Percentiles rank a stretch among this genome's conserved stretches.
Evolutionary conservation across 805 yeast species (phyloP).

Genomic region (Yamadazyma paraphyllophila): DNA sequence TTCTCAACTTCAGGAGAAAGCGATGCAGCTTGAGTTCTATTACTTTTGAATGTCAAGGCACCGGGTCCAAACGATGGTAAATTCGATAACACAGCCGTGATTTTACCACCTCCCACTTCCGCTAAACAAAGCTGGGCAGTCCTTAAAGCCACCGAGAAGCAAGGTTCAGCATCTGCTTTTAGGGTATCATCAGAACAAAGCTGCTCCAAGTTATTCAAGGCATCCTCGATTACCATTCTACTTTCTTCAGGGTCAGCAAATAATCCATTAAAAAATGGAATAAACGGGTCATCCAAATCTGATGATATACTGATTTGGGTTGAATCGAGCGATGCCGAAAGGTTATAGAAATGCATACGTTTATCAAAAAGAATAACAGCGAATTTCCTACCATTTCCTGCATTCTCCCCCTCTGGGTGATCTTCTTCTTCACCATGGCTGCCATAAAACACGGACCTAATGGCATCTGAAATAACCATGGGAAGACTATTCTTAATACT

Average conservation of each 20-base stretch:
- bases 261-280: conserved; percentile 76
- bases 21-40: conserved; percentile 37
- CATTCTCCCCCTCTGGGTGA: background rate
- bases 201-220: conserved; percentile 60
- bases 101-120: conserved; percentile 78
- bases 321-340: conserved; percentile 53
- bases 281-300: conserved; percentile 74
- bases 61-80: conserved; percentile 87
- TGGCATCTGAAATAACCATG: conserved; percentile 64
- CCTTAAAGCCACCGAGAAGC: conserved; percentile 75
- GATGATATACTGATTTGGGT: conserved; percentile 60
- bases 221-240: conserved; percentile 58
- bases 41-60: conserved; percentile 46
- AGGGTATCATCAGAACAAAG: conserved; percentile 33
- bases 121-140: conserved; percentile 64
- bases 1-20: conserved; percentile 45
- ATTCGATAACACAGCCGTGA: conserved; percentile 62
- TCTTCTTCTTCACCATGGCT: conserved; percentile 10
- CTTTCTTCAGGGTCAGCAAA: conserved; percentile 78
- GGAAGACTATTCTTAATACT: conserved; percentile 61
- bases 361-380: conserved; percentile 78
- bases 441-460: conserved; percentile 47
- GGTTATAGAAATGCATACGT: conserved; percentile 67
- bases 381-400: conserved; percentile 36
- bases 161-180: conserved; percentile 54